Evolutionary conservation across 2,329 filamentous ascomycete species (phyloP), one percentile per base, ranked within the genome.

Genomic region (Aspergillus brunneoviolaceus): DNA sequence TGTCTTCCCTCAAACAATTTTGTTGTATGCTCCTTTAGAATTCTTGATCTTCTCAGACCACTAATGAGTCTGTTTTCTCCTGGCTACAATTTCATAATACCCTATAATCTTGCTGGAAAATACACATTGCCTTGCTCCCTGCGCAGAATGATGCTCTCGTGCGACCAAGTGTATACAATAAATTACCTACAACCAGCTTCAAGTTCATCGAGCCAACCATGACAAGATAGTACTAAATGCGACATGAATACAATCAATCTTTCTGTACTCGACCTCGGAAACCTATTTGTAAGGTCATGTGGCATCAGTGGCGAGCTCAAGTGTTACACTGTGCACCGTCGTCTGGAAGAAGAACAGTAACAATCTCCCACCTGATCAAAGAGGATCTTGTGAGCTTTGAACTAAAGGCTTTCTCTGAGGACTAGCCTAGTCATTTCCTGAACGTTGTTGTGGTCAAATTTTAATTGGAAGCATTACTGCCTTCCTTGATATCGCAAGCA

Each of bases 311-410:
- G 53, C 2, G 16, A 27, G 31, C 16, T 42, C 31, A 23, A 55
- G 19, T 12, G 53, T 55, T 55, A 55, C 53, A 55, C 45, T 49
- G 53, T 55, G 27, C 53, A 9, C 42, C 53, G 16, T 33, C 23
- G 33, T 47, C 19, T 19, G 25, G 45, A 19, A 33, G 12, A 55
- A 16, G 39, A n/a, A 16, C 39, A 16, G 14, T 45, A 9, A 6
- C 9, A 12, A 7, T 5, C 39, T 45, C 16, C 7, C 39, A 45
- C 39, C 19, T 49, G 42, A n/a, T 35, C 42, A 21, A 7, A 49
- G 27, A 25, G 5, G 27, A 21, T 49, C 39, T 19, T 9, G 6
- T 12, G 45, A 31, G 27, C 6, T 16, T 7, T 7, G 27, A 2
- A 1, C 0, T 0, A 5, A 10, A 9, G n/a, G 6, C 23, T 14